Evolutionary conservation across 2,329 filamentous ascomycete genomes (phyloP).

Genomic region (Neonectria punicea): DNA sequence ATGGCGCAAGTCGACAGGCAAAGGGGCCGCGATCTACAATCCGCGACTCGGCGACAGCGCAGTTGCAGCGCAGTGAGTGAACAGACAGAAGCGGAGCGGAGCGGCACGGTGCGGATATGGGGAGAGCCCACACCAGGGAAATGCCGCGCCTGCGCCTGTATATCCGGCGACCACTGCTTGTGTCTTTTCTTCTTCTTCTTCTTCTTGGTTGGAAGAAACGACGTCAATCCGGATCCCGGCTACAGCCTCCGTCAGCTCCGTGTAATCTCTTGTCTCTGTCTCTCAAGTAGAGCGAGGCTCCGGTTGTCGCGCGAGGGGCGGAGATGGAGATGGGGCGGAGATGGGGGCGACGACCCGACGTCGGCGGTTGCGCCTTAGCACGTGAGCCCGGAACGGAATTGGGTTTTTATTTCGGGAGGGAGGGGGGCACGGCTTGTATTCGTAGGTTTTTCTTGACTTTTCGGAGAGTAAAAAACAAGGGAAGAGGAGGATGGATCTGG

Average conservation of each 20-base stretch:
- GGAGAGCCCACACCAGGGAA: slow-evolving; percentile 6
- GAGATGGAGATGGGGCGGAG: slow-evolving; percentile 1
- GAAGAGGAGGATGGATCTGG: neutral
- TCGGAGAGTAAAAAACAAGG: neutral
- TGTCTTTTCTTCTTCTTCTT: neutral
- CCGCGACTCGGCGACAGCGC: neutral
- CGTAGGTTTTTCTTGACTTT: neutral
- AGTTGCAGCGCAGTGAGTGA: neutral
- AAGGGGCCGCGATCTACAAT: neutral
- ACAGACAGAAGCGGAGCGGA: slow-evolving; percentile 4
- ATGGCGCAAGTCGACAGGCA: slow-evolving; percentile 7
- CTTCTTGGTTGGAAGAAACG: neutral
- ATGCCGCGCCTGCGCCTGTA: slow-evolving; percentile 1
- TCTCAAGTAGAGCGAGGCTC: neutral
- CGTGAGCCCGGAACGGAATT: neutral
- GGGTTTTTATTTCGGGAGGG: neutral
- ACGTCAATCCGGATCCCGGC: neutral
- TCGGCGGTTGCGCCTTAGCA: slow-evolving; percentile 3
- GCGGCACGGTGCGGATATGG: slow-evolving; percentile 2
- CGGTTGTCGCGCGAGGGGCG: slow-evolving; percentile 10
- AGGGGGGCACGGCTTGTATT: neutral
- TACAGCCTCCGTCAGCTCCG: neutral
- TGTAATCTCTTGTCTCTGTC: neutral
- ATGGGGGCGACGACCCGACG: slow-evolving; percentile 37
- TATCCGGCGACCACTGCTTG: neutral